Conservation (phyloP, 768 basidiomycete species). For the Lentinula boryana region DNA sequence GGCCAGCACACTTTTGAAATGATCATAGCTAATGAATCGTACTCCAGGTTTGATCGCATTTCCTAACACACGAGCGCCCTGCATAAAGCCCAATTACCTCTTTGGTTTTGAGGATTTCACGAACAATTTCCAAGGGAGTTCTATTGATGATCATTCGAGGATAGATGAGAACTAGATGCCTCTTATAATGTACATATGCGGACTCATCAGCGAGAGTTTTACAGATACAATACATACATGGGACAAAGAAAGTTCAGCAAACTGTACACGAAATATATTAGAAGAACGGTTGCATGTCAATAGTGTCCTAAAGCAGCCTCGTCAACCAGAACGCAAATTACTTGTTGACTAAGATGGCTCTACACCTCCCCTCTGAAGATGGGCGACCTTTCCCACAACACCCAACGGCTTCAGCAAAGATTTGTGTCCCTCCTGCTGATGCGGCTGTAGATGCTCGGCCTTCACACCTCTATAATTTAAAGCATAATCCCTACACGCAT, state of each 20-base stretch:
- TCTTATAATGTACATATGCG: too few relatives aligned
- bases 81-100: slow-evolving; percentile 85
- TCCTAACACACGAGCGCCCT: slow-evolving; percentile 79
- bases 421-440: slow-evolving; percentile 47
- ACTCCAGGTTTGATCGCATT: slow-evolving; percentile 95
- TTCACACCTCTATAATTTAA: slow-evolving; percentile 51
- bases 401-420: slow-evolving; percentile 33
- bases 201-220: too few relatives aligned
- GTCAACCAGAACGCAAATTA: too few relatives aligned
- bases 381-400: background rate
- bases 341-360: background rate
- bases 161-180: background rate
- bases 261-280: too few relatives aligned
- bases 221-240: too few relatives aligned
- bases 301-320: background rate
- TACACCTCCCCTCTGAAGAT: background rate
- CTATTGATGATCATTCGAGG: slow-evolving; percentile 17
- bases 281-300: background rate
- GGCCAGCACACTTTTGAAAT: slow-evolving; percentile 79
- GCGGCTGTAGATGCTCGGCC: slow-evolving; percentile 59
- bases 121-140: slow-evolving; percentile 65
- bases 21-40: slow-evolving; percentile 90
- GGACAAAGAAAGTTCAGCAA: too few relatives aligned
- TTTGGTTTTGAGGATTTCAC: slow-evolving; percentile 63
- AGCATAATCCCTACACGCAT: slow-evolving; percentile 66